Conservation (phyloP, 2,329 filamentous ascomycete species). For the Remersonia thermophila region DNA sequence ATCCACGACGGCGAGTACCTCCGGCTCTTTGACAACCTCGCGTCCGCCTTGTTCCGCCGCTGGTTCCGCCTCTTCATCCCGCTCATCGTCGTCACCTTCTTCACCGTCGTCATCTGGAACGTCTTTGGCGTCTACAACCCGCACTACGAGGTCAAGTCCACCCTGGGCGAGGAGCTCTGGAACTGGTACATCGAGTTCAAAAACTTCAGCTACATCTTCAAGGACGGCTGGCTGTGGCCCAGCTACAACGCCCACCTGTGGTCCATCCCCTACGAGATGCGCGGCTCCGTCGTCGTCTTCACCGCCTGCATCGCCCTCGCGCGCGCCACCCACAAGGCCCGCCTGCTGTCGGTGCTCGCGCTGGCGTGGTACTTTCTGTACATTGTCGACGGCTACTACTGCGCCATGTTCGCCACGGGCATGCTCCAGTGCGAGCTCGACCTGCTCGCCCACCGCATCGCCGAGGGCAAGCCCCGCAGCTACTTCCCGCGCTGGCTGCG, state of each 20-base stretch:
- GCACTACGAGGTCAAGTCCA: slow-evolving; percentile 27
- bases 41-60: slow-evolving; percentile 35
- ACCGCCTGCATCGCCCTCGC: slow-evolving; percentile 44
- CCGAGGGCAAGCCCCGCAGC: slow-evolving; percentile 18
- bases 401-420: slow-evolving; percentile 46
- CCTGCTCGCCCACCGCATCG: slow-evolving; percentile 28
- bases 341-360: slow-evolving; percentile 39
- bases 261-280: slow-evolving; percentile 52
- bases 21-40: slow-evolving; percentile 29
- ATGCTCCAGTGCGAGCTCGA: slow-evolving; percentile 53
- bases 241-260: slow-evolving; percentile 47
- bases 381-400: slow-evolving; percentile 52
- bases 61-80: slow-evolving; percentile 39
- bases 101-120: slow-evolving; percentile 42
- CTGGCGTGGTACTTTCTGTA: slow-evolving; percentile 56
- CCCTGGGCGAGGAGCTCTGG: slow-evolving; percentile 37
- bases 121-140: slow-evolving; percentile 34
- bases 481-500: slow-evolving; percentile 39
- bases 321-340: slow-evolving; percentile 38
- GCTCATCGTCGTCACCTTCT: slow-evolving; percentile 41
- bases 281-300: slow-evolving; percentile 53
- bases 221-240: slow-evolving; percentile 43
- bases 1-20: slow-evolving; percentile 30
- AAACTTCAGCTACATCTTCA: slow-evolving; percentile 57
- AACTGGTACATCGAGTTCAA: slow-evolving; percentile 44